Conservation (phyloP, 495 filamentous ascomycete genomes). For the Patellaria atrata region DNA sequence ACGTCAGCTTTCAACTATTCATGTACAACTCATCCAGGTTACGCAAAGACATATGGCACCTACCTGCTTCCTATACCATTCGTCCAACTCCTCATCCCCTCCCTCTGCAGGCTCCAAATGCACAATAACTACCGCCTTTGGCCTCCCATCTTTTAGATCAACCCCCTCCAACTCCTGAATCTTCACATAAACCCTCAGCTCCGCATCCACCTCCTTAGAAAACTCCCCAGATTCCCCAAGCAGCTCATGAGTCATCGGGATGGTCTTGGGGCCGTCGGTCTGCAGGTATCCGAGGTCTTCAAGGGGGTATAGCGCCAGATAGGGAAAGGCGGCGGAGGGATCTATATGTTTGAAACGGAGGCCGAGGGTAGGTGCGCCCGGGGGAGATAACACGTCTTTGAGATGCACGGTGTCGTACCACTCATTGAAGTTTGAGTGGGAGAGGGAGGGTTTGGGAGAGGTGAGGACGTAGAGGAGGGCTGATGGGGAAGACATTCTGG, state of each 20-base stretch:
- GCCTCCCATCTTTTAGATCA: conserved; percentile 1
- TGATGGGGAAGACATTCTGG: too few species aligned
- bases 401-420: conserved; percentile 9
- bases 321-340: neutral
- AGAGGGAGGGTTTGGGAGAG: conserved; percentile 5
- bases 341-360: conserved; percentile 8
- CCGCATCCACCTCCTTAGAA: too few species aligned
- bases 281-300: neutral
- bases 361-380: conserved; percentile 5
- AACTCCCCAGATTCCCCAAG: too few species aligned
- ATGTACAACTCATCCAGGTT: too few species aligned
- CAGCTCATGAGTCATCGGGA: neutral
- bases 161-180: too few species aligned
- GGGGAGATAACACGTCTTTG: conserved; percentile 1
- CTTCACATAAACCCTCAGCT: too few species aligned
- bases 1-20: too few species aligned
- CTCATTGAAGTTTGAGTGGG: conserved; percentile 4
- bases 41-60: too few species aligned
- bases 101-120: conserved; percentile 9
- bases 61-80: too few species aligned
- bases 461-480: too few species aligned
- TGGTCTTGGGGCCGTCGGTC: neutral
- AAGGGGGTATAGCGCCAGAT: conserved; percentile 9
- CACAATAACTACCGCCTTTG: conserved; percentile 1
- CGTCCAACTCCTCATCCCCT: too few species aligned